Conservation (phyloP, 805 yeast genomes). For the Saccharomyces kudriavzevii region DNA sequence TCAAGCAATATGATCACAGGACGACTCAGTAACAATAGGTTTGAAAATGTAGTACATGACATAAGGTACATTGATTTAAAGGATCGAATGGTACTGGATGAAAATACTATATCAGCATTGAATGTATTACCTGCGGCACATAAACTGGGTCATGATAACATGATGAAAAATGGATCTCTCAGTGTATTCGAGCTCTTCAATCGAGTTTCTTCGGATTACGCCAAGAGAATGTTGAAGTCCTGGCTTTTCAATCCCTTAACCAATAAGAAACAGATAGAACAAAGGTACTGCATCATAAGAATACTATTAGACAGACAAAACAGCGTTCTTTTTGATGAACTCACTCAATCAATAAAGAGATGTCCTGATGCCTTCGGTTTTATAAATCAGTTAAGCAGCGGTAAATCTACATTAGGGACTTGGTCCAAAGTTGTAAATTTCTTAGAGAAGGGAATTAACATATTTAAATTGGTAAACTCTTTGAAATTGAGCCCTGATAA, state of each 20-base stretch:
- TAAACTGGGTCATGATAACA: slow-evolving; percentile 9
- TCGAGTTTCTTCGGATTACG: slow-evolving; percentile 26
- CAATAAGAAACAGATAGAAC: slow-evolving; percentile 20
- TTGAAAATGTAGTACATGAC: slow-evolving; percentile 1
- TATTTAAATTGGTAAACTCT: slow-evolving; percentile 10
- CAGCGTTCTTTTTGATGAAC: slow-evolving; percentile 12
- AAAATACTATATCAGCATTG: slow-evolving; percentile 19
- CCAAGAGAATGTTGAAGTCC: slow-evolving; percentile 24
- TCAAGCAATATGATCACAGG: background rate
- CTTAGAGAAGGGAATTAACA: slow-evolving; percentile 13
- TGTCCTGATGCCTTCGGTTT: slow-evolving; percentile 27
- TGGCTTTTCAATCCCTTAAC: slow-evolving; percentile 34
- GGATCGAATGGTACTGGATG: slow-evolving; percentile 20
- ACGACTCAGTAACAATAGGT: background rate
- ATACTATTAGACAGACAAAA: slow-evolving; percentile 19
- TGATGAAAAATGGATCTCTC: slow-evolving; percentile 11
- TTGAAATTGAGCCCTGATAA: slow-evolving; percentile 1
- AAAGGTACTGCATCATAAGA: slow-evolving; percentile 27
- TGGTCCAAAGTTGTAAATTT: slow-evolving; percentile 30
- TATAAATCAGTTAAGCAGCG: slow-evolving; percentile 16
- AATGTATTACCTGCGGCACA: slow-evolving; percentile 16
- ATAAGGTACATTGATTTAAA: slow-evolving; percentile 5
- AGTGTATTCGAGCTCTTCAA: slow-evolving; percentile 15
- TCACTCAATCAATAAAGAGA: slow-evolving; percentile 16
- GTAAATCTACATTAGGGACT: slow-evolving; percentile 19